Percentiles rank a stretch among this genome's conserved stretches.
phyloP scores from a whole-genome alignment of 345 rosid species.

The Acer yangbiense region DNA sequence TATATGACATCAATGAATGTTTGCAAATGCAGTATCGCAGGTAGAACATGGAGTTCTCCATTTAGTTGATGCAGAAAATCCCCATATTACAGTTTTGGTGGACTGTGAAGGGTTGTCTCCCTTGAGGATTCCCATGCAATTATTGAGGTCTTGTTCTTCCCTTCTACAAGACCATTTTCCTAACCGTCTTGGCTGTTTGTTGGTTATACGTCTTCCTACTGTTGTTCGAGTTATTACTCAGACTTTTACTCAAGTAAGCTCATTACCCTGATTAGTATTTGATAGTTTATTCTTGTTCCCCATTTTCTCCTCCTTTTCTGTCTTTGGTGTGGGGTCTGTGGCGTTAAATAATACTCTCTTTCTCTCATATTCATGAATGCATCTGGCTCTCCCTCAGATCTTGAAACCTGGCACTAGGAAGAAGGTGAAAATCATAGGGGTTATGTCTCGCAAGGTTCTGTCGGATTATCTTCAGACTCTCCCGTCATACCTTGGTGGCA shows the following conservation, averaged over 20 bases:
- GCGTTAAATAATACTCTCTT: not conserved
- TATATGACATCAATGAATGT: not conserved
- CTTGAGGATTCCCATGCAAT: conserved; percentile 84
- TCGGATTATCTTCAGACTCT: conserved; percentile 62
- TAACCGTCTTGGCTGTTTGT: conserved; percentile 74
- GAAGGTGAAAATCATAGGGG: conserved; percentile 88
- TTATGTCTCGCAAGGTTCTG: conserved; percentile 54
- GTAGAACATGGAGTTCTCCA: conserved; percentile 78
- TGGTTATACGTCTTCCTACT: conserved; percentile 87
- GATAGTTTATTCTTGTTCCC: not conserved
- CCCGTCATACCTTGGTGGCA: conserved; percentile 86
- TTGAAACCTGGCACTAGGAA: conserved; percentile 75
- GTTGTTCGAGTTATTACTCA: conserved; percentile 83
- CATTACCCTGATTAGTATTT: not conserved
- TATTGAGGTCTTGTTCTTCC: conserved; percentile 81
- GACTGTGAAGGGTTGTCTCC: conserved; percentile 94
- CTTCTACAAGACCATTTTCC: conserved; percentile 94
- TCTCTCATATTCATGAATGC: not conserved
- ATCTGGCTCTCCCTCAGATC: conserved; percentile 47
- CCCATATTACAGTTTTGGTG: conserved; percentile 75
- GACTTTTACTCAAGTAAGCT: conserved; percentile 81
- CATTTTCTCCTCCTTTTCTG: not conserved
- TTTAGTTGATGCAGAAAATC: conserved; percentile 55
- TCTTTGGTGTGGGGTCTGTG: not conserved
- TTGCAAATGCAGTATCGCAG: conserved; percentile 76